These are phyloP conservation scores for Anisodus acutangulus DNA, from an alignment of 257 asterid species.

Conservation along the genomic window DNA sequence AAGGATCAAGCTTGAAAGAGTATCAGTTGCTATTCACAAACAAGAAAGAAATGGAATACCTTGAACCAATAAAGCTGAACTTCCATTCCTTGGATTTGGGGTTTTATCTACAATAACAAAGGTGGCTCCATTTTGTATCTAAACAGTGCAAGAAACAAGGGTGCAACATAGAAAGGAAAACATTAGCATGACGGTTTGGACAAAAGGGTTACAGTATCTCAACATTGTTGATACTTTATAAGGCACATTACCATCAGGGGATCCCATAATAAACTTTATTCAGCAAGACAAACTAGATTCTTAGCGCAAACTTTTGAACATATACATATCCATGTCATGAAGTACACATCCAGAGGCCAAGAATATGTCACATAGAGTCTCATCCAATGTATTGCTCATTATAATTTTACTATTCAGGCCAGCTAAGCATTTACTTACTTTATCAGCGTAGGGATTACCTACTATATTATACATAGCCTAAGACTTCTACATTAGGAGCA, in stretches of 20 bases:
- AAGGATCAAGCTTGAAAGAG: too few species aligned
- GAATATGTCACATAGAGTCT: slow-evolving; percentile 9
- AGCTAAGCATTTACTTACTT: background rate
- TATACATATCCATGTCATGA: slow-evolving; percentile 17
- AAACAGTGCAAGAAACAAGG: slow-evolving; percentile 41
- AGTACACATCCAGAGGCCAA: slow-evolving; percentile 15
- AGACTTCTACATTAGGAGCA: background rate
- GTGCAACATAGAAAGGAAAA: slow-evolving; percentile 39
- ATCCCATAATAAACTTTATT: slow-evolving; percentile 11
- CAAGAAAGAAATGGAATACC: slow-evolving; percentile 50
- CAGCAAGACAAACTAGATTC: slow-evolving; percentile 9
- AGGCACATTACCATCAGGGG: background rate
- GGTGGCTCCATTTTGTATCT: slow-evolving; percentile 90
- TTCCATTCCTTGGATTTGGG: slow-evolving; percentile 70
- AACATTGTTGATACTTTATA: slow-evolving; percentile 2
- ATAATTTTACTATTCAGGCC: background rate
- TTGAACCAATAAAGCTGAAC: slow-evolving; percentile 77
- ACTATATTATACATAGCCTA: background rate
- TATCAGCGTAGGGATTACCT: background rate
- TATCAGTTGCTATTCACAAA: slow-evolving; percentile 12
- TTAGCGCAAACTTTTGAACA: background rate
- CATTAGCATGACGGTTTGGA: slow-evolving; percentile 14
- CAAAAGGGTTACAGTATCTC: slow-evolving; percentile 25
- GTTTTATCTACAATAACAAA: slow-evolving; percentile 66
- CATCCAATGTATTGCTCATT: background rate